Percentiles rank a stretch among this genome's conserved stretches.
Conservation (phyloP, 371 early-diverging fungal species). For the Rhizopus stolonifer region DNA sequence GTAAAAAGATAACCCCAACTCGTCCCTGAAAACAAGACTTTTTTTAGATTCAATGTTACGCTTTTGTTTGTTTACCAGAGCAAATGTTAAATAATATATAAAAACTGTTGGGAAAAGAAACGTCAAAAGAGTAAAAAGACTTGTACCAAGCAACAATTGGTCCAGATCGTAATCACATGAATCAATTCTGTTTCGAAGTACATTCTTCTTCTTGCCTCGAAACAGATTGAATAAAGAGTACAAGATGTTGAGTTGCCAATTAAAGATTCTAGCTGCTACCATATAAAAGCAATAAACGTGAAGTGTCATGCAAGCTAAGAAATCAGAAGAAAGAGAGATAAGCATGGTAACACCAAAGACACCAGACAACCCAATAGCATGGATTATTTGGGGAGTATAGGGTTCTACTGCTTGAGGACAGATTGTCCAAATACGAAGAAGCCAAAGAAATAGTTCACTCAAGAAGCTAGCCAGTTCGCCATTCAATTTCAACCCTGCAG, state of each 20-base stretch:
- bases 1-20: conserved; percentile 77
- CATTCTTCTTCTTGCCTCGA: conserved; percentile 90
- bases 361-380: conserved; percentile 76
- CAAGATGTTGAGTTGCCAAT: conserved; percentile 86
- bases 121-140: conserved; percentile 88
- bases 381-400: conserved; percentile 65
- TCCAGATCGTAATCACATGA: conserved; percentile 92
- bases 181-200: conserved; percentile 91
- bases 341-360: conserved; percentile 85
- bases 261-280: conserved; percentile 88
- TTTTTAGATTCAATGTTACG: background rate
- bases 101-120: conserved; percentile 95
- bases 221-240: conserved; percentile 90
- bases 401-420: conserved; percentile 58
- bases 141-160: conserved; percentile 92
- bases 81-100: conserved; percentile 91
- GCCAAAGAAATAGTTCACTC: conserved; percentile 93
- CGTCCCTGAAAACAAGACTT: conserved; percentile 47
- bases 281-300: conserved; percentile 94
- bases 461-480: conserved; percentile 85
- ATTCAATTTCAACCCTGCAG: conserved; percentile 96
- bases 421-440: conserved; percentile 83
- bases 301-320: conserved; percentile 78
- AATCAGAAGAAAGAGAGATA: conserved; percentile 79
- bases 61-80: conserved; percentile 59